phyloP scores from a whole-genome alignment of 495 filamentous ascomycete genomes.

The Talaromyces adpressus region DNA sequence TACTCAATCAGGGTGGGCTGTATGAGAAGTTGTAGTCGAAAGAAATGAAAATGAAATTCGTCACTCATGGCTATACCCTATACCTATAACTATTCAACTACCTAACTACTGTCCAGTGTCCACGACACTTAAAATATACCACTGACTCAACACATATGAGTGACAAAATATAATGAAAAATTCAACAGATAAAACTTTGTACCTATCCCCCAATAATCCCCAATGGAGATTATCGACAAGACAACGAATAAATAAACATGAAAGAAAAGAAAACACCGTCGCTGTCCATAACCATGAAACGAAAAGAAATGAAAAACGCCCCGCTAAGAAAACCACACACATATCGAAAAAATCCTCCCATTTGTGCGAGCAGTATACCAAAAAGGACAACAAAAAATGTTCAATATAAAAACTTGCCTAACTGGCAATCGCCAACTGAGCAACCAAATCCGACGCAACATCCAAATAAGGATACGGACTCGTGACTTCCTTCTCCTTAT shows the following conservation, averaged over 20 bases:
- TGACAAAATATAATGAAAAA: background rate
- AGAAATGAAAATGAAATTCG: background rate
- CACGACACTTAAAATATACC: background rate
- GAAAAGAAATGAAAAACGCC: background rate
- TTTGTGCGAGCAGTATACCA: background rate
- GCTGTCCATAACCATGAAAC: background rate
- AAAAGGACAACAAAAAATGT: background rate
- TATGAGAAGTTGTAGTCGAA: no score
- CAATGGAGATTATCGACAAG: background rate
- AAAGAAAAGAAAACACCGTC: background rate
- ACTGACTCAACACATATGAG: background rate
- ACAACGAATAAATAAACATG: background rate
- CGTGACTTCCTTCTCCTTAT: constrained; percentile 49
- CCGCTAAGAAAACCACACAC: background rate
- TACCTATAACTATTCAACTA: background rate
- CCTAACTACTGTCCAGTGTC: background rate
- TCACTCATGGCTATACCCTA: background rate
- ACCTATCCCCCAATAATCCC: background rate
- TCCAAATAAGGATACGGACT: constrained; percentile 51
- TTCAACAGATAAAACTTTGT: background rate
- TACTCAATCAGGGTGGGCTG: no score
- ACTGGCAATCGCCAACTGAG: constrained; percentile 41
- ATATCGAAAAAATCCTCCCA: background rate
- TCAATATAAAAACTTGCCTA: constrained; percentile 1
- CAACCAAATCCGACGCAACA: constrained; percentile 46